Evolutionary conservation across 768 basidiomycete species (phyloP).

Genomic region (Lactarius evosmus): DNA sequence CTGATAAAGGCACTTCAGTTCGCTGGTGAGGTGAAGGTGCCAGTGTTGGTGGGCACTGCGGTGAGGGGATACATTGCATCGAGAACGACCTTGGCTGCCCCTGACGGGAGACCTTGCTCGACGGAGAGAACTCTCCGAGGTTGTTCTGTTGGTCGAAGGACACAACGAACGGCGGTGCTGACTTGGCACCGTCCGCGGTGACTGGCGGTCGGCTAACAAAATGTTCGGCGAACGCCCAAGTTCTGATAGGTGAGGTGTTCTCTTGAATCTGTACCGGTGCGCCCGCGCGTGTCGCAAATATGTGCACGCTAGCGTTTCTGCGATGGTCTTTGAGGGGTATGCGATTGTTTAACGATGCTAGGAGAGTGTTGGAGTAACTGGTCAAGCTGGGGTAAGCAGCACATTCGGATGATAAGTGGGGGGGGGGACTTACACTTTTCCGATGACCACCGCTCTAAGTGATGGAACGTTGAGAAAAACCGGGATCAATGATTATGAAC

Average conservation of each 20-base stretch:
- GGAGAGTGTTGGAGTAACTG: neutral
- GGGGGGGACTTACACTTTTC: neutral
- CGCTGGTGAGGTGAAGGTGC: neutral
- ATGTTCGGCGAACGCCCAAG: neutral
- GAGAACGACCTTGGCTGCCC: neutral
- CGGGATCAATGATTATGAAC: neutral
- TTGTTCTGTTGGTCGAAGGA: neutral
- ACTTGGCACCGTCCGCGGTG: neutral
- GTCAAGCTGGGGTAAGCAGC: neutral
- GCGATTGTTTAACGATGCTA: neutral
- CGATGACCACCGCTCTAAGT: neutral
- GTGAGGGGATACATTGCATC: neutral
- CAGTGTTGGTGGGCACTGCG: neutral
- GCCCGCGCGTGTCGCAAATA: neutral
- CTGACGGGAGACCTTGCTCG: neutral
- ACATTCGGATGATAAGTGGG: neutral
- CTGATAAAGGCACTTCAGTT: neutral
- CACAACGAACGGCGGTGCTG: neutral
- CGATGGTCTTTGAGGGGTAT: neutral
- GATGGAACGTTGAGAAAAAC: neutral
- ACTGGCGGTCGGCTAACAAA: neutral
- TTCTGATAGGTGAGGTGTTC: neutral
- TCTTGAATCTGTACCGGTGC: neutral
- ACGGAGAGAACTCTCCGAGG: neutral
- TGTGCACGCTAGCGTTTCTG: neutral